phyloP scores from a whole-genome alignment of 768 basidiomycete genomes.

The Cystofilobasidium bisporidii region DNA sequence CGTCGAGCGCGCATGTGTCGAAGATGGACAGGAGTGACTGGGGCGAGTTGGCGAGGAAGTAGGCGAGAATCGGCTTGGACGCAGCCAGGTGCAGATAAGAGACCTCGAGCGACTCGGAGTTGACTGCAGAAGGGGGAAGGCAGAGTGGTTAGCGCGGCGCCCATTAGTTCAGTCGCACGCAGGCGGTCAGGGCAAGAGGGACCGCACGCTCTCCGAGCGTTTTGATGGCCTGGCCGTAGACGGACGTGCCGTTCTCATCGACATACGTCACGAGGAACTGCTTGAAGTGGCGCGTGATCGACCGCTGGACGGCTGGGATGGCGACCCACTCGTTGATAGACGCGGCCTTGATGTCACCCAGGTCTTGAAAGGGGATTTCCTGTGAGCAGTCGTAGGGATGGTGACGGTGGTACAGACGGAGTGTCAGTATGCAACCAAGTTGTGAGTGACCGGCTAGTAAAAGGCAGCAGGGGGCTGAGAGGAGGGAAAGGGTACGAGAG shows the following conservation, averaged over 20 bases:
- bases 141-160: conserved; percentile 1
- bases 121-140: conserved; percentile 51
- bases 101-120: conserved; percentile 93
- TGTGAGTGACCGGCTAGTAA: no score
- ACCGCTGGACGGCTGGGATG: conserved; percentile 75
- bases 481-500: background rate
- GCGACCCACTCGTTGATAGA: conserved; percentile 98
- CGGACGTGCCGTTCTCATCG: conserved; percentile 80
- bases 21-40: conserved; percentile 86
- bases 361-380: conserved; percentile 90
- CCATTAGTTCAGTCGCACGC: background rate
- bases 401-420: background rate
- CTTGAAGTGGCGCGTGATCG: conserved; percentile 84
- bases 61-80: conserved; percentile 90
- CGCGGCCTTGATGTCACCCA: conserved; percentile 95
- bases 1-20: conserved; percentile 86
- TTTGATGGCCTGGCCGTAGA: conserved; percentile 88
- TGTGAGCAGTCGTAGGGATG: conserved; percentile 36
- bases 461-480: background rate
- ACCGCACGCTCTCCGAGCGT: conserved; percentile 83
- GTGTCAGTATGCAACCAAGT: no score
- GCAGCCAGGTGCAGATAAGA: conserved; percentile 89
- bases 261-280: conserved; percentile 93
- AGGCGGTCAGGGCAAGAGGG: background rate
- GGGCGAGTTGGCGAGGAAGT: conserved; percentile 93